These are phyloP conservation scores for Hsuehochloa calcarea DNA, from an alignment of 176 grass and related monocot species.

Conservation along the genomic window DNA sequence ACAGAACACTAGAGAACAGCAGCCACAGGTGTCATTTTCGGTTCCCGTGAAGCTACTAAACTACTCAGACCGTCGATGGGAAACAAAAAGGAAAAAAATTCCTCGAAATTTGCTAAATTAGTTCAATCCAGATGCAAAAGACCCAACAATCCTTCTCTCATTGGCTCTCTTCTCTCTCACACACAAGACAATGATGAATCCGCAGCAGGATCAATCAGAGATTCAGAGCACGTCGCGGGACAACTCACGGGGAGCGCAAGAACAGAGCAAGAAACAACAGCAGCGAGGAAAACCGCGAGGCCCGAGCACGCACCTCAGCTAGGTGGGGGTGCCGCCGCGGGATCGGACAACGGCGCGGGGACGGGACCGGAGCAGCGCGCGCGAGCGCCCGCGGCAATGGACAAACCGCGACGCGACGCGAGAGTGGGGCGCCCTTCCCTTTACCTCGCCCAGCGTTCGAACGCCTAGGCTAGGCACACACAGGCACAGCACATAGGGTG, in stretches of 20 bases:
- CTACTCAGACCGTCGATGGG: not conserved
- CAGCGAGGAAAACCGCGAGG: not conserved
- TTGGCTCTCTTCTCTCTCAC: not conserved
- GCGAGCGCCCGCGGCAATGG: slow-evolving; percentile 3
- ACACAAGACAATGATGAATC: not conserved
- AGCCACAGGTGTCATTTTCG: not conserved
- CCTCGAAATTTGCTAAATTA: not conserved
- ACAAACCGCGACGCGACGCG: not conserved
- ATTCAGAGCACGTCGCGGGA: not conserved
- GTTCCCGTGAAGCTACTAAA: not conserved
- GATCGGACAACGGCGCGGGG: not conserved
- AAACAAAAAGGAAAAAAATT: not conserved
- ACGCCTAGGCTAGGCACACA: not conserved
- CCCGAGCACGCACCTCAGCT: slow-evolving; percentile 16
- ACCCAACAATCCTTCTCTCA: not conserved
- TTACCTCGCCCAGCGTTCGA: not conserved
- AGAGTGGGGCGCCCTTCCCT: not conserved
- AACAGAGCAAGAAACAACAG: slow-evolving; percentile 4
- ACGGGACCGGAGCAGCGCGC: not conserved
- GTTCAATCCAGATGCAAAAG: not conserved
- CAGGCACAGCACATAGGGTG: not conserved
- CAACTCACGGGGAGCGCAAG: not conserved
- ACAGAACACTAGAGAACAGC: not conserved
- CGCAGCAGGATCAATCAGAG: not conserved
- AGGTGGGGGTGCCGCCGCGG: not conserved